Evolutionary conservation across 2,329 filamentous ascomycete genomes (phyloP), one percentile per base, ranked within the genome.

Genomic region (Fusarium vanettenii): DNA sequence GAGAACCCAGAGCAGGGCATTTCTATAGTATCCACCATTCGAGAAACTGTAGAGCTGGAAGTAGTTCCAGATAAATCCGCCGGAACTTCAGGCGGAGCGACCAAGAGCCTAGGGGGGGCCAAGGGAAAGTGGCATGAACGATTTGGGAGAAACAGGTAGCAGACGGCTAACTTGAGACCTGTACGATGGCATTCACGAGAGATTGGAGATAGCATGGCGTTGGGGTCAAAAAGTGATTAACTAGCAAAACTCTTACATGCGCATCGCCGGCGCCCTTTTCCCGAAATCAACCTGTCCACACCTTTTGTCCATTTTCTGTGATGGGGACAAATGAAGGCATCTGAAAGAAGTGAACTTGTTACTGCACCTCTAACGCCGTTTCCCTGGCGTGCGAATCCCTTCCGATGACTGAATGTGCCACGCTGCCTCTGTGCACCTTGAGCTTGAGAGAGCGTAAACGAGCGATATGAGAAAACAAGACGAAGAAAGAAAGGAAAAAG

Each of bases 41-140:
- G 90, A 72, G 91, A 92, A 77, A 92, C 89, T 0, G 86, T 92
- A 11, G 91, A 92, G 81, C 84, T 92, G 16, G 84, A 91, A 1
- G 78, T 83, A 1, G 84, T 89, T 66, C 73, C 82, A 8, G 75
- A 83, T 50, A 66, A 80, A 74, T 60, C 80, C 74, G 25, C 81
- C 70, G 62, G 78, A 64, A 72, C 70, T 31, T 41, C 66, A 5
- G 39, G 52, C 5, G 70, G 50, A 76, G 75, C 64, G 75, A 66
- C 64, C 33, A 84, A 76, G 69, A 70, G 70, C 41, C 74, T 77
- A 1, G 76, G 75, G 16, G 80, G 76, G 7, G 4, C 33, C 64
- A 81, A 85, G 80, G 88, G 88, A 33, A 91, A 90, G 75, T 91
- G 89, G 89, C 89, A 91, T 76, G 89, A 91, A 81, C 88, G 84